Conservation (phyloP, 179 eudicot species). For the Beta macrorhiza region DNA sequence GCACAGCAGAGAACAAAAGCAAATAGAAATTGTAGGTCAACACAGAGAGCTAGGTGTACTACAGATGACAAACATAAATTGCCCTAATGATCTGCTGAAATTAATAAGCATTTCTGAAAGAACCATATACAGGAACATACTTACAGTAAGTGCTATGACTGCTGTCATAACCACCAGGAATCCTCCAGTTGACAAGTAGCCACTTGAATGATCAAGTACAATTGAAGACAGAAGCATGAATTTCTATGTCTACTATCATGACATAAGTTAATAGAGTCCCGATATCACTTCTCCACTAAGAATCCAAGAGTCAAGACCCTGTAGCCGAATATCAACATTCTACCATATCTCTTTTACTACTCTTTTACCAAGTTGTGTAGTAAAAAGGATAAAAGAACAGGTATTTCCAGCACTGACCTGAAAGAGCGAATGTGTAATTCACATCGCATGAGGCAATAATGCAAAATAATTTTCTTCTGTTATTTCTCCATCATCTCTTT, state of each 20-base stretch:
- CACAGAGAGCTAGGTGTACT: not conserved
- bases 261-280: not conserved
- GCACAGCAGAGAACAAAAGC: not conserved
- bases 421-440: not conserved
- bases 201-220: not conserved
- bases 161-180: not conserved
- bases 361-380: constrained; percentile 6
- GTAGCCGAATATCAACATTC: not conserved
- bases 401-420: not conserved
- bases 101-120: not conserved
- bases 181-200: constrained; percentile 4
- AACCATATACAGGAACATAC: not conserved
- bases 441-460: not conserved
- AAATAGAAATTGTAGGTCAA: not conserved
- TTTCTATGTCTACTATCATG: not conserved
- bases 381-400: not conserved
- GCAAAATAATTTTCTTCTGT: not conserved
- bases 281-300: not conserved
- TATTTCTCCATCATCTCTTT: not conserved
- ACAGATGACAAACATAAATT: not conserved
- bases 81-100: not conserved
- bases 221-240: not conserved
- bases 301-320: not conserved
- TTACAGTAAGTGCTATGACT: constrained; percentile 11
- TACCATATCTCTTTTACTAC: not conserved